A percentile compares a stretch with the other conserved stretches of the same genome.
phyloP scores from a whole-genome alignment of 225 moss, liverwort and hornwort species.

The Rhytidiadelphus loreus region DNA sequence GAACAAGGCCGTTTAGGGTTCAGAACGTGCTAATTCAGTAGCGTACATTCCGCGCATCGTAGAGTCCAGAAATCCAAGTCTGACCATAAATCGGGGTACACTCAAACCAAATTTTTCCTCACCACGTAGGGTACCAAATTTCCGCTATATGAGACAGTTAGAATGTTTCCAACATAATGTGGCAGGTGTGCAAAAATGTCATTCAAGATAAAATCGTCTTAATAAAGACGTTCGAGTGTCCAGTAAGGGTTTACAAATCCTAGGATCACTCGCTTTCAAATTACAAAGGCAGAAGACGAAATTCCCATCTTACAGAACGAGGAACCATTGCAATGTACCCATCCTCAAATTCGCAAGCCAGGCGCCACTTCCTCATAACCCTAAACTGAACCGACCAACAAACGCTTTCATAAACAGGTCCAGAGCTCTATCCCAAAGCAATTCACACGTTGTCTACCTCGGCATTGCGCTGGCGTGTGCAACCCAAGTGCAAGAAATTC shows the following conservation, averaged over 20 bases:
- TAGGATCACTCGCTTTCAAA: background rate
- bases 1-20: background rate
- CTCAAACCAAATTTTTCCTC: background rate
- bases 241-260: background rate
- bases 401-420: background rate
- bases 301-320: background rate
- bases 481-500: background rate
- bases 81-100: background rate
- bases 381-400: background rate
- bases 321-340: background rate
- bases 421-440: background rate
- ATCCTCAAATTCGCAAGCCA: background rate
- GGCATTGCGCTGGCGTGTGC: background rate
- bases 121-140: background rate
- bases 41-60: background rate
- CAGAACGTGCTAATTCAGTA: background rate
- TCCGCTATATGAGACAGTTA: background rate
- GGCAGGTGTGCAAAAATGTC: background rate
- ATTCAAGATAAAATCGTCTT: background rate
- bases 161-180: background rate
- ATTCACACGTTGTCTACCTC: background rate
- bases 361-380: background rate
- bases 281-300: background rate
- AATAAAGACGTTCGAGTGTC: background rate
- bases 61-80: background rate